Conservation (phyloP, 2,329 filamentous ascomycete genomes). For the Calonectria montana region DNA sequence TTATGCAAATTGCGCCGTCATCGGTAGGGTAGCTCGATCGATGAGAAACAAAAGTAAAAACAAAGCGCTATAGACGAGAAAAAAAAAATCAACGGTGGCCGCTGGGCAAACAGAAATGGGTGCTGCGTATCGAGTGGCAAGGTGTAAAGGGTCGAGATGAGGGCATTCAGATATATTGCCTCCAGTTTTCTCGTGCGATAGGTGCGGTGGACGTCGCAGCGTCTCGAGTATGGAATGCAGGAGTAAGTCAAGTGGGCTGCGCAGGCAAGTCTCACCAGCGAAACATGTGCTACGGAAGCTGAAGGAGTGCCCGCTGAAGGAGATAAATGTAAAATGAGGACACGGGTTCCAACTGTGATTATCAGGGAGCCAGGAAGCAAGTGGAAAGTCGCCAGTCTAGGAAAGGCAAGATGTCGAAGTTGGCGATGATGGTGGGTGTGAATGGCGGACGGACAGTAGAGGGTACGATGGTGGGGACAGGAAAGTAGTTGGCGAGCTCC, state of each 20-base stretch:
- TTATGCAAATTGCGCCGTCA: constrained; percentile 37
- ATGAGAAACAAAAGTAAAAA: constrained; percentile 29
- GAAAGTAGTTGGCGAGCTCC: constrained; percentile 16
- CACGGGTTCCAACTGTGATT: constrained; percentile 25
- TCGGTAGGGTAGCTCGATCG: constrained; percentile 36
- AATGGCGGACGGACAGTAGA: constrained; percentile 26
- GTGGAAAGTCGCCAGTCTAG: constrained; percentile 22
- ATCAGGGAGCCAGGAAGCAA: constrained; percentile 34
- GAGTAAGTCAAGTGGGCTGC: constrained; percentile 34
- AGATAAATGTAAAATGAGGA: not conserved
- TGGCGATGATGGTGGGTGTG: constrained; percentile 22
- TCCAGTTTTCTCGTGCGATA: constrained; percentile 29
- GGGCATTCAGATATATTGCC: constrained; percentile 20
- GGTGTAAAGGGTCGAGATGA: constrained; percentile 15
- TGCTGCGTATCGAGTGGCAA: constrained; percentile 13
- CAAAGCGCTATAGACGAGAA: constrained; percentile 14
- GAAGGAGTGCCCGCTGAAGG: constrained; percentile 28
- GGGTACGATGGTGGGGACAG: constrained; percentile 35
- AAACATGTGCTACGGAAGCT: constrained; percentile 45
- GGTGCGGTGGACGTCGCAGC: constrained; percentile 34
- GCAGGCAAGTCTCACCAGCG: constrained; percentile 44
- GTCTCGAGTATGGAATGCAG: constrained; percentile 34
- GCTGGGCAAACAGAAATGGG: constrained; percentile 9
- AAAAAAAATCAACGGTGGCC: constrained; percentile 24
- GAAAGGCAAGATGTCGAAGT: constrained; percentile 25